A percentile compares a stretch with the other conserved stretches of the same genome.
phyloP scores from a whole-genome alignment of 2,329 filamentous ascomycete genomes.

The Plenodomus tracheiphilus region DNA sequence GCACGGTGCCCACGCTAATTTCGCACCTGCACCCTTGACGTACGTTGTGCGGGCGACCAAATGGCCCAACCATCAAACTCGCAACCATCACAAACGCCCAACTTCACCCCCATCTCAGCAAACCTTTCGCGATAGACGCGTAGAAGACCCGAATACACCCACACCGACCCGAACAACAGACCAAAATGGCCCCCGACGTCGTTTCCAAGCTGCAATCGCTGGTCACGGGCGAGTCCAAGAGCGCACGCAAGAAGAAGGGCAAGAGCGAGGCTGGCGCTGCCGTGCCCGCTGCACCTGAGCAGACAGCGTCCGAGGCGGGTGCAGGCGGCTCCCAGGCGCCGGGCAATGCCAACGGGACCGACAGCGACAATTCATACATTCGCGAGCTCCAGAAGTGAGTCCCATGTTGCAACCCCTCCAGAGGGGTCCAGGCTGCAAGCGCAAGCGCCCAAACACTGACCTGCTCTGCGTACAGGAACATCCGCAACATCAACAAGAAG shows the following conservation, averaged over 20 bases:
- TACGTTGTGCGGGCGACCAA: background rate
- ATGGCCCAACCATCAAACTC: background rate
- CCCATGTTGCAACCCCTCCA: background rate
- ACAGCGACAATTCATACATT: slow-evolving; percentile 79
- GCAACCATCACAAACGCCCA: background rate
- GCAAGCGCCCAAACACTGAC: slow-evolving; percentile 19
- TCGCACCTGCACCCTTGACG: background rate
- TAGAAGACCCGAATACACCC: background rate
- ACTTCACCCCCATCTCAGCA: background rate
- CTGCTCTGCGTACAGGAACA: slow-evolving; percentile 61
- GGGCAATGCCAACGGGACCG: slow-evolving; percentile 56
- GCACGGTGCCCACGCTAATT: background rate
- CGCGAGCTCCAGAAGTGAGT: slow-evolving; percentile 88
- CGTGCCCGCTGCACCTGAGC: slow-evolving; percentile 48
- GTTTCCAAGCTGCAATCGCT: slow-evolving; percentile 65
- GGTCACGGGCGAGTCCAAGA: slow-evolving; percentile 61
- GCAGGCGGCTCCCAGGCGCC: slow-evolving; percentile 36
- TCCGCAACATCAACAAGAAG: slow-evolving; percentile 93
- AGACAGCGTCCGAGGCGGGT: slow-evolving; percentile 35
- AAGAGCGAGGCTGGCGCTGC: slow-evolving; percentile 48
- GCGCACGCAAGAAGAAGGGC: slow-evolving; percentile 57
- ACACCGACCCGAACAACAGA: background rate
- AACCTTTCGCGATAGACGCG: background rate
- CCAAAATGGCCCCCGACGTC: slow-evolving; percentile 54
- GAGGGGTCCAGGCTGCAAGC: background rate